Percentiles rank a stretch among this genome's conserved stretches.
Evolutionary conservation across 768 basidiomycete genomes (phyloP).

Genomic region (Amanita rubescens): DNA sequence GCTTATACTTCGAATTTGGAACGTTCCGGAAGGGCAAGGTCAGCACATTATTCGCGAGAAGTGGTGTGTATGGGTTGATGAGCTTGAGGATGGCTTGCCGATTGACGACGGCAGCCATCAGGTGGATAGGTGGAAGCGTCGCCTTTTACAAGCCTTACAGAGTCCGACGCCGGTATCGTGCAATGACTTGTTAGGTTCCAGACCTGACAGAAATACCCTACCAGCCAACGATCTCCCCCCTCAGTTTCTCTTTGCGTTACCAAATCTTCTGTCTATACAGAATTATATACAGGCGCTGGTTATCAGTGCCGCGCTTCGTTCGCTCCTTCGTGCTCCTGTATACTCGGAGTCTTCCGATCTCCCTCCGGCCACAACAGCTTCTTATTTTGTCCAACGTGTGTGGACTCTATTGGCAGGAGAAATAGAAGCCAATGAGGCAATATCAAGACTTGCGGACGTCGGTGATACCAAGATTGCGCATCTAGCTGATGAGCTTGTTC

Average conservation of each 20-base stretch:
- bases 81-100: background rate
- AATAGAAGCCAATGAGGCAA: slow-evolving; percentile 31
- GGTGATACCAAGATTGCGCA: slow-evolving; percentile 51
- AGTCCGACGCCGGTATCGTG: slow-evolving; percentile 32
- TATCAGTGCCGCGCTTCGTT: slow-evolving; percentile 52
- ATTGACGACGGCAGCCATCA: background rate
- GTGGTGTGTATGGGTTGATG: slow-evolving; percentile 28
- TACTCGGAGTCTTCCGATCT: slow-evolving; percentile 4
- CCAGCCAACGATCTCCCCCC: slow-evolving; percentile 50
- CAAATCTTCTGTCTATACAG: slow-evolving; percentile 50
- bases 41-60: slow-evolving; percentile 21
- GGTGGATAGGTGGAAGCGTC: slow-evolving; percentile 36
- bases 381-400: slow-evolving; percentile 48
- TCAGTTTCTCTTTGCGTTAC: slow-evolving; percentile 53
- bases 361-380: slow-evolving; percentile 3
- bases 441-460: slow-evolving; percentile 11
- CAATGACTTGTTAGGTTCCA: slow-evolving; percentile 20
- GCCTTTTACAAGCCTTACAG: slow-evolving; percentile 38
- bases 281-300: slow-evolving; percentile 67
- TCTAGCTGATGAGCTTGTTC: slow-evolving; percentile 68
- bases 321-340: slow-evolving; percentile 40
- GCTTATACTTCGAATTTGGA: slow-evolving; percentile 46
- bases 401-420: slow-evolving; percentile 61
- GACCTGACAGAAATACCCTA: background rate
- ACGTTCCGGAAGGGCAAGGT: slow-evolving; percentile 18